These are phyloP conservation scores for Mycena kentingensis DNA, from an alignment of 768 basidiomycete species.

Conservation along the genomic window DNA sequence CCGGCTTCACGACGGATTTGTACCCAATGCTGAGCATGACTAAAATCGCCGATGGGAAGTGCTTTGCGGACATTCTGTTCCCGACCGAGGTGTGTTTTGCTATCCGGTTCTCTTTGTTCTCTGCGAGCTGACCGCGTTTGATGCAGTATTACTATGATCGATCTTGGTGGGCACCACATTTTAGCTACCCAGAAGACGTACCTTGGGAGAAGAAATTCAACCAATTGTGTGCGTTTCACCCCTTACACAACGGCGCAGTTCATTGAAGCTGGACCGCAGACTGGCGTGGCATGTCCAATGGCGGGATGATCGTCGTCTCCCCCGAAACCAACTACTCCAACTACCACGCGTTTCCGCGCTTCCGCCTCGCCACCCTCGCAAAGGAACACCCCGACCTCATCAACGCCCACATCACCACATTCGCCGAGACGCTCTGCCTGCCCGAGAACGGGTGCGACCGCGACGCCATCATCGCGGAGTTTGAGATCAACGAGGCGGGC, in stretches of 20 bases:
- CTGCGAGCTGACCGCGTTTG: not conserved
- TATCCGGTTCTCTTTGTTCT: not conserved
- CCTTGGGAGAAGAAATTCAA: constrained; percentile 2
- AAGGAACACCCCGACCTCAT: not conserved
- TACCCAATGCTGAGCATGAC: constrained; percentile 15
- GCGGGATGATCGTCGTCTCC: constrained; percentile 1
- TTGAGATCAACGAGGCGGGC: not conserved
- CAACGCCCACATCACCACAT: not conserved
- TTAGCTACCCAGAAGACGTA: not conserved
- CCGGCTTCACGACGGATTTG: constrained; percentile 10
- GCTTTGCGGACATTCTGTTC: constrained; percentile 10
- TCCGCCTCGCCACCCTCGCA: not conserved
- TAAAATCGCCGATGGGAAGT: constrained; percentile 10
- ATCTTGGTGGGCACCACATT: not conserved
- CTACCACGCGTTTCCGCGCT: constrained; percentile 4
- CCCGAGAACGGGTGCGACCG: not conserved
- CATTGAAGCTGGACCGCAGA: not conserved
- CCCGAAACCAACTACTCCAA: no score
- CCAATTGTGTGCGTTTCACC: not conserved
- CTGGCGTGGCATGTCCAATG: constrained; percentile 10
- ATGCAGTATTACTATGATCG: constrained; percentile 10
- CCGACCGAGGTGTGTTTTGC: constrained; percentile 1
- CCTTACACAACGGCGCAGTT: not conserved
- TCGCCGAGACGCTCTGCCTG: constrained; percentile 3
- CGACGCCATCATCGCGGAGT: not conserved